phyloP scores from a whole-genome alignment of 306 rosid genomes.

The Begonia masoniana region DNA sequence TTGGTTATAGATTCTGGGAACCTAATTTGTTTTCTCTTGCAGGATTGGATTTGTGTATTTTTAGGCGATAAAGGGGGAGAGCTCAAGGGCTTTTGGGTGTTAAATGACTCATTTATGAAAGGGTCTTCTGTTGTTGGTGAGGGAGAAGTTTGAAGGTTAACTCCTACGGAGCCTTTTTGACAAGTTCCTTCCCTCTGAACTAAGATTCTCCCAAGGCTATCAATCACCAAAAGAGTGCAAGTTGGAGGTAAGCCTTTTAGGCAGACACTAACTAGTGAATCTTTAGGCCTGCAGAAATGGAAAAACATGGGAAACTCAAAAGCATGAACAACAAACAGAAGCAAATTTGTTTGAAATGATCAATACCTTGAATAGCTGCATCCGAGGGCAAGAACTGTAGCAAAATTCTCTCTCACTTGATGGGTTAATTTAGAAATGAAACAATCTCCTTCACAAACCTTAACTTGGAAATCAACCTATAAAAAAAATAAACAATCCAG shows the following conservation, averaged over 20 bases:
- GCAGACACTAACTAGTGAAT: slow-evolving; percentile 14
- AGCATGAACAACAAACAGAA: slow-evolving; percentile 4
- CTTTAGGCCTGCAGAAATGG: slow-evolving; percentile 22
- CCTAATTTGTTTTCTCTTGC: slow-evolving; percentile 6
- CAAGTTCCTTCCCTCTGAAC: slow-evolving; percentile 27
- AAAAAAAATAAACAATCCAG: neutral
- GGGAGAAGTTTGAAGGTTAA: slow-evolving; percentile 15
- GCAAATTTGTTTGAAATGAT: neutral
- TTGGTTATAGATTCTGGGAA: slow-evolving; percentile 7
- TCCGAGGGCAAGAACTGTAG: slow-evolving; percentile 31
- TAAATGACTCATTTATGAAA: slow-evolving; percentile 1
- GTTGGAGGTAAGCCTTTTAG: slow-evolving; percentile 32
- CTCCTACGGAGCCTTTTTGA: slow-evolving; percentile 26
- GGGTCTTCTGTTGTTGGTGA: slow-evolving; percentile 4
- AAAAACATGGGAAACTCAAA: neutral
- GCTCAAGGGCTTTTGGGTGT: slow-evolving; percentile 17
- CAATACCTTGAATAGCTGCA: slow-evolving; percentile 26
- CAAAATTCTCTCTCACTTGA: slow-evolving; percentile 28
- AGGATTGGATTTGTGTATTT: neutral
- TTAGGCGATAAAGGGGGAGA: slow-evolving; percentile 10
- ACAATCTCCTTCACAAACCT: slow-evolving; percentile 27
- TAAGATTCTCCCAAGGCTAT: slow-evolving; percentile 21
- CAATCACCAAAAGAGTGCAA: slow-evolving; percentile 30
- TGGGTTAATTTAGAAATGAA: slow-evolving; percentile 22
- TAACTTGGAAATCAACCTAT: slow-evolving; percentile 41